Percentiles rank a stretch among this genome's conserved stretches.
Conservation (phyloP, 371 early-diverging fungal species). For the Polyrhizophydium stewartii region DNA sequence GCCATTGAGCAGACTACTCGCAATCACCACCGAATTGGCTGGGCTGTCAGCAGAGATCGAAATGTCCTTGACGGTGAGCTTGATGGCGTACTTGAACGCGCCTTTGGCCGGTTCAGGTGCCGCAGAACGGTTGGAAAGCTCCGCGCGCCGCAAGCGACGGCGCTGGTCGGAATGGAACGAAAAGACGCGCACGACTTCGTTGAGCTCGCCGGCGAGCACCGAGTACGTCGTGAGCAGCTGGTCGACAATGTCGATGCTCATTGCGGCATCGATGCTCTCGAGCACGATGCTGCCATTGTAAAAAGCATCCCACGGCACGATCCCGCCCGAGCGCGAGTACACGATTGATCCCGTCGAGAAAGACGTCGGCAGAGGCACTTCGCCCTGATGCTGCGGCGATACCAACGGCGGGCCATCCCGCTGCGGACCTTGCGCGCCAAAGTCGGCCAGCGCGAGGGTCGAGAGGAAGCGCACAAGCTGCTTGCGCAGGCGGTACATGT, state of each 20-base stretch:
- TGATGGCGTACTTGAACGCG: constrained; percentile 44
- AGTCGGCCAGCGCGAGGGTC: neutral
- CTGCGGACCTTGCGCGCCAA: too few relatives aligned
- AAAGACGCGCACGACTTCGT: constrained; percentile 69
- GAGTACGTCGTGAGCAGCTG: constrained; percentile 75
- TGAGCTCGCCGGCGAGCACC: constrained; percentile 69
- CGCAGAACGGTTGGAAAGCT: neutral
- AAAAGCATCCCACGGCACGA: neutral
- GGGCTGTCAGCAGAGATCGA: constrained; percentile 66
- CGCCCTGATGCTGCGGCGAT: neutral
- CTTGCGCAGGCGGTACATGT: neutral
- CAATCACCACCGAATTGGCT: constrained; percentile 58
- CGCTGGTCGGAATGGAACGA: constrained; percentile 42
- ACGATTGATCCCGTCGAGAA: neutral
- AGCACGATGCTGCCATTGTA: constrained; percentile 6
- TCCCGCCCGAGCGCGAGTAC: neutral
- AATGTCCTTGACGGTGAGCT: constrained; percentile 60
- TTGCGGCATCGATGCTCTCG: constrained; percentile 31
- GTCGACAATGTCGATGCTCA: constrained; percentile 65
- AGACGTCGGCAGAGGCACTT: neutral
- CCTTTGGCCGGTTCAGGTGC: neutral
- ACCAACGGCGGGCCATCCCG: neutral
- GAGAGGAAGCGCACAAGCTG: neutral
- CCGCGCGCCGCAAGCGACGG: neutral
- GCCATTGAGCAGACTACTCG: constrained; percentile 61